Base-by-base conservation (phyloP, 2,329 filamentous ascomycete genomes). In the Colletotrichum karsti region DNA sequence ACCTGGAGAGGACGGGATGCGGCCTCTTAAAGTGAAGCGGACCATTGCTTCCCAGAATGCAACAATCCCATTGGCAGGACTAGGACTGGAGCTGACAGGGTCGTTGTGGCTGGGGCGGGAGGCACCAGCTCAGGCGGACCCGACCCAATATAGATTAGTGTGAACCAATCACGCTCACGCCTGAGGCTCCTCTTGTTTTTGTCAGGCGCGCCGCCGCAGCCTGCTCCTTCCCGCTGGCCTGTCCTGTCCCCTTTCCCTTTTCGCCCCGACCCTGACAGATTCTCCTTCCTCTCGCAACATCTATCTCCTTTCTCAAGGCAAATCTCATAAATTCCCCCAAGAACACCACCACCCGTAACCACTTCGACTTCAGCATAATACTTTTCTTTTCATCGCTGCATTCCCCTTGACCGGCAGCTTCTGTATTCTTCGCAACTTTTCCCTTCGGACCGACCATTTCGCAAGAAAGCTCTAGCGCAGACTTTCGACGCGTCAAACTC, bases 161-260 rank as follows among this genome's bases (percentile, higher is more conserved):
- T 6, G 4, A 5, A 5, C 39, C 26, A 41, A 54, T 63, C 57
- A 53, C 24, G 41, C 39, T 48, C 41, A 41, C 26, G 37, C 26
- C 44, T 50, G 24, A n/a, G 53, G 35, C 60, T 46, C 53, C 53
- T 64, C 53, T 64, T 64, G 65, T 65, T 65, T 53, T 67, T 62
- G 60, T 68, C 65, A 68, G 65, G 65, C 65, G 61, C 60, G 65
- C 65, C 60, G 65, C 65, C 63, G 37, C 35, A 37, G 44, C 57
- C 44, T 37, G 30, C 33, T 42, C 30, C 58, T 41, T 20, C 35
- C 50, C 18, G 20, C 60, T 53, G 65, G 26, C 46, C 46, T n/a
- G 24, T 18, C 30, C 55, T 30, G 48, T 63, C 60, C 53, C 65
- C 65, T 68, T 68, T 68, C 65, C 65, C 60, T 59, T 65, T 59